Evolutionary conservation across 345 rosid species (phyloP).

Genomic region (Odontarrhena argentea): DNA sequence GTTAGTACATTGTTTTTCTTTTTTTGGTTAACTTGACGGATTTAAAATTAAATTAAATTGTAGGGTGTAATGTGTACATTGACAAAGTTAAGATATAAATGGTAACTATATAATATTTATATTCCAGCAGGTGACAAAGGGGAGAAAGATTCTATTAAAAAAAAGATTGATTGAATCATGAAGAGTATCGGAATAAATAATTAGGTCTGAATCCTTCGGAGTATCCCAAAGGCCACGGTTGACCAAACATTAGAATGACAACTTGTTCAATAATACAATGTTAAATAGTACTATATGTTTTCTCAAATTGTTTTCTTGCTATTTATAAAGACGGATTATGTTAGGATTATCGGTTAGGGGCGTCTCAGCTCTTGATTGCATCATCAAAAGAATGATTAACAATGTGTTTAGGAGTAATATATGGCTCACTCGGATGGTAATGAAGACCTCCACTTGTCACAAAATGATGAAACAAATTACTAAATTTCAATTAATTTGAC

Average conservation of each 20-base stretch:
- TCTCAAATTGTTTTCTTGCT: slow-evolving; percentile 14
- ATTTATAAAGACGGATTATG: slow-evolving; percentile 19
- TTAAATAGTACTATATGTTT: slow-evolving; percentile 6
- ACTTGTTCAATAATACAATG: slow-evolving; percentile 43
- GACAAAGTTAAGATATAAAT: slow-evolving; percentile 17
- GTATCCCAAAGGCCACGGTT: slow-evolving; percentile 48
- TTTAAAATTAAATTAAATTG: neutral
- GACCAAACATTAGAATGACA: slow-evolving; percentile 43
- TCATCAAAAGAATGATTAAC: slow-evolving; percentile 22
- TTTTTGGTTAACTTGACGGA: slow-evolving; percentile 7
- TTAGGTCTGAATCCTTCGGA: slow-evolving; percentile 39
- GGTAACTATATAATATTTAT: slow-evolving; percentile 8
- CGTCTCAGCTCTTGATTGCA: slow-evolving; percentile 30
- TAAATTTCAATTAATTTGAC: slow-evolving; percentile 2
- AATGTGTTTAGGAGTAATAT: slow-evolving; percentile 22
- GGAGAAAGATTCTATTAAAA: slow-evolving; percentile 1
- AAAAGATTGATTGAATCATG: slow-evolving; percentile 37
- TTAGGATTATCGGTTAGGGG: slow-evolving; percentile 36
- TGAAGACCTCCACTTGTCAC: slow-evolving; percentile 34
- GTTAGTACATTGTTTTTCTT: neutral
- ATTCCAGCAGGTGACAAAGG: slow-evolving; percentile 33
- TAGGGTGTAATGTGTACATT: slow-evolving; percentile 29
- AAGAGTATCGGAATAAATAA: slow-evolving; percentile 35
- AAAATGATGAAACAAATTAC: slow-evolving; percentile 24
- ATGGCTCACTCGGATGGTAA: slow-evolving; percentile 27